Conservation (phyloP, 371 early-diverging fungal species). For the Mucor irregularis region DNA sequence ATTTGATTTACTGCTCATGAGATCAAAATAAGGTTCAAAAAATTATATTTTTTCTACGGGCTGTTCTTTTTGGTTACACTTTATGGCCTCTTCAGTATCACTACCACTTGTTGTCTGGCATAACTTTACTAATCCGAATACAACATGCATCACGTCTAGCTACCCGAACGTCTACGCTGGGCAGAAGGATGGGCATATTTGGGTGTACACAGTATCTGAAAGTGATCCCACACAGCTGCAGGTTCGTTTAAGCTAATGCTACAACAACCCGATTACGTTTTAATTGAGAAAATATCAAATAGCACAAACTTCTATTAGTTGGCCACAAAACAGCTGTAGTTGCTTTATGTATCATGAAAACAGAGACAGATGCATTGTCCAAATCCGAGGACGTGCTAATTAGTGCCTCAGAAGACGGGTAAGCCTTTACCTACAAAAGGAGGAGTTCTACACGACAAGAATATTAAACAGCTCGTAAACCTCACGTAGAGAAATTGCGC, state of each 20-base stretch:
- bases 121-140: constrained; percentile 40
- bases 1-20: no score
- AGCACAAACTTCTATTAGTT: constrained; percentile 55
- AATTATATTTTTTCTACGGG: no score
- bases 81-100: constrained; percentile 44
- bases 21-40: no score
- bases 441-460: no score
- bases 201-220: constrained; percentile 41
- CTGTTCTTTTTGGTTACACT: neutral
- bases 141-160: constrained; percentile 34
- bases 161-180: constrained; percentile 54
- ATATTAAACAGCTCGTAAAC: no score
- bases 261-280: neutral
- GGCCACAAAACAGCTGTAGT: constrained; percentile 62
- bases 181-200: constrained; percentile 62
- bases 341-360: constrained; percentile 51
- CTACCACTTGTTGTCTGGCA: constrained; percentile 50
- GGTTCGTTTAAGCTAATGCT: neutral
- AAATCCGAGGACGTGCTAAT: constrained; percentile 58
- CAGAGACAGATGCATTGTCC: constrained; percentile 51
- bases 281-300: neutral
- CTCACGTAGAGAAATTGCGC: constrained; percentile 58
- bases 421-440: neutral
- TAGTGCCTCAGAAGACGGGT: constrained; percentile 73
- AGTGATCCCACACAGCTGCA: neutral